Conservation (phyloP, 108 stramenopile species). For the Hondaea fermentalgiana region DNA sequence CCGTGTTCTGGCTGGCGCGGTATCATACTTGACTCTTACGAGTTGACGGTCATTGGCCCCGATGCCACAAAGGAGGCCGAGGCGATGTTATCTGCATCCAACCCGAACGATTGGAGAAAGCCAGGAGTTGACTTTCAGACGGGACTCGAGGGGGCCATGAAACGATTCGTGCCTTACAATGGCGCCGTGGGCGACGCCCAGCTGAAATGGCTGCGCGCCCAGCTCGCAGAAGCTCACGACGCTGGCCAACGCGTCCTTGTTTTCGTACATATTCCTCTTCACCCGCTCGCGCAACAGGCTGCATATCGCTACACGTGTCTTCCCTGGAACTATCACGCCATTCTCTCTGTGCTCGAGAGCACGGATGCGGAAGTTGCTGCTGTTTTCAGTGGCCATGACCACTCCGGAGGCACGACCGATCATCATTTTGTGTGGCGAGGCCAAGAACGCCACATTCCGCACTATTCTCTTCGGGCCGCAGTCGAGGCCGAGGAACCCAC, state of each 20-base stretch:
- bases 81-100: background rate
- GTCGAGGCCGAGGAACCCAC: background rate
- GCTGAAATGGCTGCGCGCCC: background rate
- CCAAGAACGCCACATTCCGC: background rate
- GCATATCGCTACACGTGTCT: background rate
- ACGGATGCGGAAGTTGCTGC: background rate
- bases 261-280: background rate
- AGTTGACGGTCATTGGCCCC: background rate
- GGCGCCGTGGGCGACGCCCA: background rate
- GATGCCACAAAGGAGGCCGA: background rate
- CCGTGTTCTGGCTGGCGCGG: background rate
- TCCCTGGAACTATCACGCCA: background rate
- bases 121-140: background rate
- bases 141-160: background rate
- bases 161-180: background rate
- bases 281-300: background rate
- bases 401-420: background rate
- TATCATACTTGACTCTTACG: background rate
- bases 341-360: background rate
- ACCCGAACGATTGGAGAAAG: background rate
- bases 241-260: background rate
- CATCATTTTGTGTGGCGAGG: background rate
- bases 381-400: background rate
- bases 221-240: background rate
- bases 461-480: background rate